These are phyloP conservation scores for Diospyros kaki DNA, from an alignment of 148 eudicot genomes.

Conservation along the genomic window DNA sequence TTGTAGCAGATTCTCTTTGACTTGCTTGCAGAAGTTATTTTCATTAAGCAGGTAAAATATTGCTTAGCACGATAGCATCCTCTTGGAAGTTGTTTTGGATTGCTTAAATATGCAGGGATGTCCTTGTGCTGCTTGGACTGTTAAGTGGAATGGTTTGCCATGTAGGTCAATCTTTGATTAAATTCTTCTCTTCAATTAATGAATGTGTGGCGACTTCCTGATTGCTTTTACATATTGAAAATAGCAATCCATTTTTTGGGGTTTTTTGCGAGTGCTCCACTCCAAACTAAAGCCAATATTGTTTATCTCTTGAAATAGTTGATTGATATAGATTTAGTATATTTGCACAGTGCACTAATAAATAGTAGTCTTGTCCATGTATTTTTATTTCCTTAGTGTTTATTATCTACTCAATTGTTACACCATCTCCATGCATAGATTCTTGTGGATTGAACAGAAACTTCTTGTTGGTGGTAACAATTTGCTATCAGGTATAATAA, in stretches of 20 bases:
- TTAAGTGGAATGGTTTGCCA: background rate
- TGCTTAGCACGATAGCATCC: background rate
- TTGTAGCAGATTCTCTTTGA: constrained; percentile 89
- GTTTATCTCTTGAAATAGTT: background rate
- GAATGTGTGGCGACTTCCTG: background rate
- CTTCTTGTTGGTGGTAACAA: background rate
- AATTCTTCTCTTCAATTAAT: background rate
- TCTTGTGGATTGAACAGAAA: too few species aligned
- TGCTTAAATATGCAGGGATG: background rate
- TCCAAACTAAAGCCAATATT: background rate
- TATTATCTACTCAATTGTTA: constrained; percentile 1
- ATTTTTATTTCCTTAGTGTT: background rate
- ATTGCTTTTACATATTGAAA: background rate
- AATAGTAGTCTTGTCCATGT: background rate
- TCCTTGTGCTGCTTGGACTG: background rate
- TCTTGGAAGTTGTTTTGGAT: background rate
- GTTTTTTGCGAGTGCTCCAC: background rate
- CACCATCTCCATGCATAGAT: background rate
- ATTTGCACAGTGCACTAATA: background rate
- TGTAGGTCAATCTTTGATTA: background rate
- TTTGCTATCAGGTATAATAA: constrained; percentile 41
- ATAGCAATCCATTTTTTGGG: background rate
- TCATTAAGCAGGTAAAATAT: constrained; percentile 63
- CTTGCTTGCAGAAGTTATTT: constrained; percentile 85
- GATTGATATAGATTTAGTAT: background rate